A percentile compares a stretch with the other conserved stretches of the same genome.
Conservation (phyloP, 495 filamentous ascomycete species). For the Penicillium egyptiacum region DNA sequence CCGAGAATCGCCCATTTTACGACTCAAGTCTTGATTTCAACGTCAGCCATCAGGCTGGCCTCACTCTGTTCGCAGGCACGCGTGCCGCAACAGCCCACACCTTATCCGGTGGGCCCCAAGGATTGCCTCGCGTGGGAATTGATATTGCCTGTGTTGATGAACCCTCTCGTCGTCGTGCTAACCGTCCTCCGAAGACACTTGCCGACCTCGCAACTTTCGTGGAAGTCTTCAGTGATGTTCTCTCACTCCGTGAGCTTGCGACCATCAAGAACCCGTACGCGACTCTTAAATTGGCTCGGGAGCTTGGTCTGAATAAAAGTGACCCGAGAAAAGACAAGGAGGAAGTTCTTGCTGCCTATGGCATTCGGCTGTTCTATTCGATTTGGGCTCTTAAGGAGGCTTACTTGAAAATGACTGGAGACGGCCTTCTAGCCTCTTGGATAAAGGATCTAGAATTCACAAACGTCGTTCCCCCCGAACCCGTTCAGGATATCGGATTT, state of each 20-base stretch:
- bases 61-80: slow-evolving; percentile 64
- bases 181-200: slow-evolving; percentile 37
- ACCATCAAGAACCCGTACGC: slow-evolving; percentile 54
- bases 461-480: slow-evolving; percentile 58
- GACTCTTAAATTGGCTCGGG: slow-evolving; percentile 25
- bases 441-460: slow-evolving; percentile 66
- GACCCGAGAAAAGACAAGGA: slow-evolving; percentile 28
- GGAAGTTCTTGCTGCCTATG: slow-evolving; percentile 50
- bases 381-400: slow-evolving; percentile 89
- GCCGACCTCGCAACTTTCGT: slow-evolving; percentile 67
- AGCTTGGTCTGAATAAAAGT: slow-evolving; percentile 28
- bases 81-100: slow-evolving; percentile 24
- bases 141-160: slow-evolving; percentile 78
- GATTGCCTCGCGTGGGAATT: slow-evolving; percentile 53
- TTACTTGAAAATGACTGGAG: slow-evolving; percentile 91
- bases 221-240: slow-evolving; percentile 77
- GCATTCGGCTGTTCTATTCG: slow-evolving; percentile 78
- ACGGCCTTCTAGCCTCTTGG: slow-evolving; percentile 81
- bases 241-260: slow-evolving; percentile 57
- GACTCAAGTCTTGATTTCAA: slow-evolving; percentile 71
- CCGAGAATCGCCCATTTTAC: slow-evolving; percentile 64
- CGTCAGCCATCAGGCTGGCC: slow-evolving; percentile 80
- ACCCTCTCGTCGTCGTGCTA: slow-evolving; percentile 42
- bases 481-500: slow-evolving; percentile 18
- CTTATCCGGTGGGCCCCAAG: background rate